Evolutionary conservation across 129 eudicot species (phyloP), one percentile per base, ranked within the genome.

Genomic region (Dittrichia graveolens): DNA sequence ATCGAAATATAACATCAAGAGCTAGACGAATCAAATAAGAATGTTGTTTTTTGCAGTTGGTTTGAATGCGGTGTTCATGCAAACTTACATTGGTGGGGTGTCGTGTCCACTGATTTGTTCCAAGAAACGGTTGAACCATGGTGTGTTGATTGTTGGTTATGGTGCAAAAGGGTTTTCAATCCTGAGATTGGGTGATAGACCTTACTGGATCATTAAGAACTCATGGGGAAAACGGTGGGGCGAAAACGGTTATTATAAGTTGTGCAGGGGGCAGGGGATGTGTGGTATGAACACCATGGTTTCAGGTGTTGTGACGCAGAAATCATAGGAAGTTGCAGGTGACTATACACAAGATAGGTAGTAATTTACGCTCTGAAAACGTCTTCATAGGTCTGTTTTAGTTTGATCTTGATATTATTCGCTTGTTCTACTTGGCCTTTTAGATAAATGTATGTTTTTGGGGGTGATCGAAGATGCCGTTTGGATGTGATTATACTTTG

Each of bases 191-290:
- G 87, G 98, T 5, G 56, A 93, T 70, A 80, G 72, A 73, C 95
- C 96, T 1, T 93, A 87, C 39, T 93, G 98, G 98, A 85, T 89
- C 45, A 93, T 93, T 50, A 89, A 93, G 83, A 93, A 93, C 70
- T 93, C 98, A 1, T 93, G 98, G 96, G 98, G 98, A 6, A 74
- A 80, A 63, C 77, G 43, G 0, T 93, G 98, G 98, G 98, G 98
- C 3, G 98, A 93, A 56, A 43, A 85, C 0, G 98, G 98, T 8
- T 93, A 89, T 75, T 93, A 89, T 60, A 68, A 60, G 9, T 82
- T 93, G 6, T 93, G 98, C 74, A 73, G 82, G 61, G 98, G 98
- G 5, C 83, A 80, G 1, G 88, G 87, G 12, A 84, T 93, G 95
- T 93, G 98, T 39, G 98, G 98, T 43, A 85, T 89, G 80, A 75